phyloP scores from a whole-genome alignment of 2,329 filamentous ascomycete species.

The Pezicula radicicola region DNA sequence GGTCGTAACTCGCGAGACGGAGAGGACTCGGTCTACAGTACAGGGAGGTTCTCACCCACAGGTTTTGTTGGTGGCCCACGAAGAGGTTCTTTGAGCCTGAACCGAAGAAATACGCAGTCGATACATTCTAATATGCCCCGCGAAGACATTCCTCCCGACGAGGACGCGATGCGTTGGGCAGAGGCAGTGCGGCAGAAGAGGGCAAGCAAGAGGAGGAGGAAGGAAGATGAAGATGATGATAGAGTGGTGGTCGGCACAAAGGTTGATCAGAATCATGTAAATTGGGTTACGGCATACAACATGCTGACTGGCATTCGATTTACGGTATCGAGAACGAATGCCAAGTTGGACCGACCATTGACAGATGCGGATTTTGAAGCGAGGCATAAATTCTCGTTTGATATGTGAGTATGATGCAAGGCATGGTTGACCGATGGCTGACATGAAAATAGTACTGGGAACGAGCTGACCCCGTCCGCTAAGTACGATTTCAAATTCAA shows the following conservation, averaged over 20 bases:
- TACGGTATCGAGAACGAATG: constrained; percentile 92
- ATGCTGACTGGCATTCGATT: constrained; percentile 99
- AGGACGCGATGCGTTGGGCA: constrained; percentile 88
- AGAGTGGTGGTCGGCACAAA: constrained; percentile 94
- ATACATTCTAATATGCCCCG: constrained; percentile 80
- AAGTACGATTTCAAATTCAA: constrained; percentile 99
- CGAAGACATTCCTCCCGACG: constrained; percentile 82
- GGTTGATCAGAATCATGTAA: constrained; percentile 94
- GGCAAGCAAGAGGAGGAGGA: constrained; percentile 78
- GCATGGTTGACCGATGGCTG: constrained; percentile 25
- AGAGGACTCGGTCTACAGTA: constrained; percentile 64
- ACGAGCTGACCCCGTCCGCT: constrained; percentile 93
- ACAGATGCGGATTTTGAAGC: constrained; percentile 90
- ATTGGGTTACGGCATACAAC: constrained; percentile 98
- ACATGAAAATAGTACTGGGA: constrained; percentile 67
- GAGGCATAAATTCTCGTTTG: constrained; percentile 97
- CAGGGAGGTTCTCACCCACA: constrained; percentile 76
- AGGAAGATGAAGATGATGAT: constrained; percentile 88
- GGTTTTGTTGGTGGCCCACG: constrained; percentile 54
- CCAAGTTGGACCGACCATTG: constrained; percentile 88
- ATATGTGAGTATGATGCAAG: constrained; percentile 66
- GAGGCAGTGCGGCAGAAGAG: constrained; percentile 91
- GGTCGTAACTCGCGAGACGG: constrained; percentile 71
- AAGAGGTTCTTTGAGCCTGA: constrained; percentile 80
- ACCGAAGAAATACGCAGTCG: constrained; percentile 76